Conservation (phyloP, 441 rosid species). For the Viola pubescens region DNA sequence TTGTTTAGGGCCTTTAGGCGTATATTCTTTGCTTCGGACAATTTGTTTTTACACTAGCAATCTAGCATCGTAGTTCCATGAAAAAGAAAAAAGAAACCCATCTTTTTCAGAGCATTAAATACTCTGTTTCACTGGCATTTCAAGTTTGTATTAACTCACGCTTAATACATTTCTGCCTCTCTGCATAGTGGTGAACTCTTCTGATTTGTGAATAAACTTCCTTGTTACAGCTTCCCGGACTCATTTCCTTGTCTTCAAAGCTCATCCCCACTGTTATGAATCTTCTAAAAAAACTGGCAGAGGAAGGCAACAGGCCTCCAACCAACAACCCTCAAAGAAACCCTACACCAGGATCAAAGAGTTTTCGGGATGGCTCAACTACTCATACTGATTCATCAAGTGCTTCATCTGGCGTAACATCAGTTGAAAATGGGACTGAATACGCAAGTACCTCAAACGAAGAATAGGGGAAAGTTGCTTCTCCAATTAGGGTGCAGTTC, state of each 20-base stretch:
- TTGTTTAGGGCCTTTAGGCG: too few relatives aligned
- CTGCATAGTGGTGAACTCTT: too few relatives aligned
- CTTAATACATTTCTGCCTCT: too few relatives aligned
- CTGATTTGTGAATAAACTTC: neutral
- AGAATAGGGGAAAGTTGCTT: conserved; percentile 21
- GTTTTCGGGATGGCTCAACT: conserved; percentile 33
- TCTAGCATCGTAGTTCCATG: too few relatives aligned
- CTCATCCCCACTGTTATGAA: conserved; percentile 86
- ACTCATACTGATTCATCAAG: conserved; percentile 27
- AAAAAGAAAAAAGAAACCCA: too few relatives aligned
- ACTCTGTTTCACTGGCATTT: too few relatives aligned
- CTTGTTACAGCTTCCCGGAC: conserved; percentile 74
- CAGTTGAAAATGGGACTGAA: conserved; percentile 25
- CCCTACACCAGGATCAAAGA: conserved; percentile 27
- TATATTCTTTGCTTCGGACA: too few relatives aligned
- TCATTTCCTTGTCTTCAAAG: conserved; percentile 72
- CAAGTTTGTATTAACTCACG: too few relatives aligned
- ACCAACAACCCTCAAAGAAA: conserved; percentile 35
- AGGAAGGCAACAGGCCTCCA: conserved; percentile 66
- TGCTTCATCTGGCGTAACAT: conserved; percentile 38
- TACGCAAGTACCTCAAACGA: conserved; percentile 37
- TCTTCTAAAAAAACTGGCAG: conserved; percentile 74
- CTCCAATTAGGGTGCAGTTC: too few relatives aligned
- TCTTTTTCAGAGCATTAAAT: too few relatives aligned
- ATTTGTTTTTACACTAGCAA: too few relatives aligned